These are phyloP conservation scores for Epicoccum sorghinum DNA, from an alignment of 2,329 filamentous ascomycete genomes.

Conservation along the genomic window DNA sequence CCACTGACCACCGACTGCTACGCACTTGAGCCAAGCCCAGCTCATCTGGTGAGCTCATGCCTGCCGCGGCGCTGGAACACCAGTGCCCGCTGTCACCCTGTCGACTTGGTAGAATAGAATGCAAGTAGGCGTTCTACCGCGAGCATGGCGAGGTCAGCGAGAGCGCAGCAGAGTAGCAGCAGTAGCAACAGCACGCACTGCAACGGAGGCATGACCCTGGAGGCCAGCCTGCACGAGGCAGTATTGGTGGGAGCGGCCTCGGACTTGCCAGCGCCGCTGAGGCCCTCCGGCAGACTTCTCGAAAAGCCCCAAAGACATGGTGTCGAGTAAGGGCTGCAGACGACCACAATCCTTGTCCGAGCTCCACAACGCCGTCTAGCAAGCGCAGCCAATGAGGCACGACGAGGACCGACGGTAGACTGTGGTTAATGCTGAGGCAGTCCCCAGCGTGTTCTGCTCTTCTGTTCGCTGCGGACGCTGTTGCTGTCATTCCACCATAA, in stretches of 20 bases:
- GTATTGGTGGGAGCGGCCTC: slow-evolving; percentile 17
- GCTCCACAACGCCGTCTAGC: slow-evolving; percentile 33
- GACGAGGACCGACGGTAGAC: slow-evolving; percentile 25
- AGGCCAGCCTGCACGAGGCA: slow-evolving; percentile 1
- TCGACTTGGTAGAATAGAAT: not conserved
- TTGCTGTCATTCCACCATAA: slow-evolving; percentile 12
- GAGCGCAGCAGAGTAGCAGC: not conserved
- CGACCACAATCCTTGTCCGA: slow-evolving; percentile 18
- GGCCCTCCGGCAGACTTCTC: slow-evolving; percentile 31
- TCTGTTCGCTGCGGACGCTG: slow-evolving; percentile 24
- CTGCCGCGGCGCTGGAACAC: slow-evolving; percentile 25
- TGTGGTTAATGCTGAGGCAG: slow-evolving; percentile 41
- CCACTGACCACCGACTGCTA: no score
- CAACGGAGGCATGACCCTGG: slow-evolving; percentile 4
- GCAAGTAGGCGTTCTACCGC: not conserved
- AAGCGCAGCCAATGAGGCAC: slow-evolving; percentile 35
- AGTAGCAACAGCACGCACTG: not conserved
- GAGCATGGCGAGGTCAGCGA: not conserved
- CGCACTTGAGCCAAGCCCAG: no score
- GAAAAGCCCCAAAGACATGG: slow-evolving; percentile 31
- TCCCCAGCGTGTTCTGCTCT: slow-evolving; percentile 32
- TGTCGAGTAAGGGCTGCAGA: slow-evolving; percentile 37
- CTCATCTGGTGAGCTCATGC: not conserved
- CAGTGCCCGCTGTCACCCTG: slow-evolving; percentile 9
- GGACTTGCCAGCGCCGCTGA: slow-evolving; percentile 17